These are phyloP conservation scores for Phytophthora pinifolia DNA, from an alignment of 352 stramenopile genomes.

Conservation along the genomic window DNA sequence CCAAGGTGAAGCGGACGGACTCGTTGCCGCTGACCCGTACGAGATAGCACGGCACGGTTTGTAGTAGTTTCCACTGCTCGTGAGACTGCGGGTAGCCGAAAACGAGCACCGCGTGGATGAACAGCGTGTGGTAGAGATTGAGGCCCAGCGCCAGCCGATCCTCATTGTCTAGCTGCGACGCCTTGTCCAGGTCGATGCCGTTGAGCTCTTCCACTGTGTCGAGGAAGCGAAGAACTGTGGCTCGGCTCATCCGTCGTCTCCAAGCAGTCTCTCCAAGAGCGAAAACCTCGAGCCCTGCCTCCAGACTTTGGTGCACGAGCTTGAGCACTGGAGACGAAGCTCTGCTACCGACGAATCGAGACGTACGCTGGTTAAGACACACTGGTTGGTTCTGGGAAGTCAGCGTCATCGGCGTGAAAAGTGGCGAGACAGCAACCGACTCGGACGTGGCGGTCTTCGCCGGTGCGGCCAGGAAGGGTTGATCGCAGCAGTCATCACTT, in stretches of 20 bases:
- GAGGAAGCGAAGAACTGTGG: conserved; percentile 44
- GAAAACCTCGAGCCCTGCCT: conserved; percentile 36
- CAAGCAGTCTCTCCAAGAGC: conserved; percentile 20
- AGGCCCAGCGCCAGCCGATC: conserved; percentile 74
- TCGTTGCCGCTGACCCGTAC: conserved; percentile 17
- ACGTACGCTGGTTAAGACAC: conserved; percentile 56
- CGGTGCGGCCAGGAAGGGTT: conserved; percentile 1
- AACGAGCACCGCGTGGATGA: conserved; percentile 69
- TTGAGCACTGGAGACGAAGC: conserved; percentile 2
- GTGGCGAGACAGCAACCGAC: conserved; percentile 13
- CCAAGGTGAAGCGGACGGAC: conserved; percentile 58
- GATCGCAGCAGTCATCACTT: conserved; percentile 18
- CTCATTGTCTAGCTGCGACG: conserved; percentile 23
- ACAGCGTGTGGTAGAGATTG: conserved; percentile 90
- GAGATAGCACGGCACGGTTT: conserved; percentile 51
- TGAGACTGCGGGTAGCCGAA: conserved; percentile 52
- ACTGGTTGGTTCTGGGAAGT: conserved; percentile 41
- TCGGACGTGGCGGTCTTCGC: conserved; percentile 12
- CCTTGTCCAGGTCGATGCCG: conserved; percentile 33
- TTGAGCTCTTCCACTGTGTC: conserved; percentile 54
- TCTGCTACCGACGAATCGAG: conserved; percentile 13
- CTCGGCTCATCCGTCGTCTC: conserved; percentile 17
- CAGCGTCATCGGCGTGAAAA: conserved; percentile 22
- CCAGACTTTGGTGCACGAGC: conserved; percentile 29
- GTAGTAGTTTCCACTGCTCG: conserved; percentile 78